Base-by-base conservation (phyloP, 352 stramenopile genomes). In the Globisporangium mamillatum region DNA sequence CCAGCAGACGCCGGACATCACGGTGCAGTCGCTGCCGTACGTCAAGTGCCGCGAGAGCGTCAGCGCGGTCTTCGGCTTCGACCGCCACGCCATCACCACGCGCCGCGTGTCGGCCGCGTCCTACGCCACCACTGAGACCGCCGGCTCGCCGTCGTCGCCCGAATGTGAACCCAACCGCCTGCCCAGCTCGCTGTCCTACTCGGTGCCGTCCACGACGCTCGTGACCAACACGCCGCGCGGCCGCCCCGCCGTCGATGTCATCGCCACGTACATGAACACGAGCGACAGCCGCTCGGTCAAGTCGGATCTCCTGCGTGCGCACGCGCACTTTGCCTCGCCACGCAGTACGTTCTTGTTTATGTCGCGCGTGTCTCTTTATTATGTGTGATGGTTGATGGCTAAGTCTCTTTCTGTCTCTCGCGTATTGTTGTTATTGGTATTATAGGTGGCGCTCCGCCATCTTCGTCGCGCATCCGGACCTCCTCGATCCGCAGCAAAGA, bases 261-360 rank as follows among this genome's bases (percentile, higher is more conserved):
- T 95, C 67, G 88, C 88, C 55, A 95, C 88, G 2, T 95, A 95
- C 77, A 95, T 95, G 88, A 95, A 95, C 80, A 94, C 88, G 50
- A 83, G 75, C 48, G 88, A 95, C 75, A 81, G 78, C 46, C 88
- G 88, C 41, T 84, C 82, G 1, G 71, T 91, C 62, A 94, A 92
- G 70, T 86, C 83, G 55, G 86, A 94, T 48, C 76, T 93, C 8
- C 78, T 94, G 75, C 86, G 84, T 27, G 81, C 84, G 10, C 84
- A 92, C 63, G 83, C 82, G 27, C 82, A 92, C 60, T 90, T 91
- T 67, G 70, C 80, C 1, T 92, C 85, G n/a, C 81, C 85, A n/a
- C 77, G 79, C 80, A 85, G 80, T 87, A 77, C 64, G 68, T 68
- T 24, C 22, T 10, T 20, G 25, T 58, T 27, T 59, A 38, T 66